Base-by-base conservation (phyloP, 2,329 filamentous ascomycete genomes). In the Trichocomaceae sp. region DNA sequence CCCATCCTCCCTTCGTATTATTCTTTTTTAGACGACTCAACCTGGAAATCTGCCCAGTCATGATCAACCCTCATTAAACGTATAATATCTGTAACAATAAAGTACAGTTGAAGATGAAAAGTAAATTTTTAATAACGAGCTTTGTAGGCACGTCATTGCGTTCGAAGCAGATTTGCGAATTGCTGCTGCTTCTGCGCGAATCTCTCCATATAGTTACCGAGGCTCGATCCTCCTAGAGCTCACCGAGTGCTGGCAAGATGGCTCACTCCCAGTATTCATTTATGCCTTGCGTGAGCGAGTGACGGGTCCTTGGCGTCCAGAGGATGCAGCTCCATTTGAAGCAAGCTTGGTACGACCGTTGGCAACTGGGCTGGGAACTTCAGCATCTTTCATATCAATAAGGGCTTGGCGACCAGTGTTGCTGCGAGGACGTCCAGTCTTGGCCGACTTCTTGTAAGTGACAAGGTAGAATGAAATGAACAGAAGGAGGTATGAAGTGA, bases 391-490 rank as follows among this genome's bases (percentile, higher is more conserved):
- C 77, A 91, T 90, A 71, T 95, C 90, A 64, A 92, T 88, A 50
- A 93, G 76, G 57, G 85, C 83, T 79, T 92, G 93, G 74, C 88
- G 91, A 66, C 88, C 88, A 64, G 86, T 90, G 66, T 75, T 76
- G 63, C 72, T 69, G 59, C 70, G 73, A 56, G 70, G 74, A 33
- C 74, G 71, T 53, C 72, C 70, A 39, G 67, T 62, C 63, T 75
- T 72, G 59, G 63, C 63, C 37, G 80, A 83, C 80, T 90, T 92
- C 69, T 83, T 83, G 72, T 99, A 99, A 59, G 92, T 99, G 62
- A 90, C 90, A 64, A 95, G 82, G 82, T 97, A 99, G 85, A 99
- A 99, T 50, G 87, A 92, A 77, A 99, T 96, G 84, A 99, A 99
- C 63, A 99, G 88, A 60, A 97, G 82, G 57, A 99, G 84, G 83